Conservation (phyloP, 1,284 basidiomycete species). For the Ustilago tritici region DNA sequence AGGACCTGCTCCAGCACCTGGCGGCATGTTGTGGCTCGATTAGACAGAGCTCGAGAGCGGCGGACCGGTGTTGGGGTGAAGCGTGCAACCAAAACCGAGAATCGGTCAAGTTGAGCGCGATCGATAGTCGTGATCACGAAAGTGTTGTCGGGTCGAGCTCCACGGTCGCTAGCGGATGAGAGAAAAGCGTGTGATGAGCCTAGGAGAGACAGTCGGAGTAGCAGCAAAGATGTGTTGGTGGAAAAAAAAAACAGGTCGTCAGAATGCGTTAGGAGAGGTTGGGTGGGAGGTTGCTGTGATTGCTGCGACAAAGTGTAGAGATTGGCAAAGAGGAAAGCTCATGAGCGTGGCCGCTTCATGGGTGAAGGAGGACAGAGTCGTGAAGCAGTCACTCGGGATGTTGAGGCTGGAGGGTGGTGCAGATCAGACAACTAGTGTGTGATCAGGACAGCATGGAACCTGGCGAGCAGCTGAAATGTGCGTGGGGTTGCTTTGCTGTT, state of each 20-base stretch:
- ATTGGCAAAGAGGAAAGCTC: not conserved
- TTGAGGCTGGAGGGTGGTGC: not conserved
- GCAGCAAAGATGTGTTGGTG: not conserved
- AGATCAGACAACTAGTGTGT: not conserved
- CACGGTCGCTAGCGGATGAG: not conserved
- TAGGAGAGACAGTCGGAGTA: not conserved
- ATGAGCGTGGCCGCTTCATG: slow-evolving; percentile 6
- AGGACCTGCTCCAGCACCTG: slow-evolving; percentile 37
- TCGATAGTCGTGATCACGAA: not conserved
- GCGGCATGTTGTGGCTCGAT: slow-evolving; percentile 30
- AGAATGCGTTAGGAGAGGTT: not conserved
- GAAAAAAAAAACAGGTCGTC: not conserved
- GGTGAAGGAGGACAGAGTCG: not conserved
- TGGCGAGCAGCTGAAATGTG: not conserved
- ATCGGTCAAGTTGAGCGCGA: not conserved
- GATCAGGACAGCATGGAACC: not conserved
- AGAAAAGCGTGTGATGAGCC: not conserved
- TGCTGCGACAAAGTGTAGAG: not conserved
- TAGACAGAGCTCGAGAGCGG: not conserved
- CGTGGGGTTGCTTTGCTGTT: not conserved
- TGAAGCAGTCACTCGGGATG: not conserved
- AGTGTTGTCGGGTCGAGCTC: not conserved
- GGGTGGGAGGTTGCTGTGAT: not conserved
- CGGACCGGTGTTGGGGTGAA: not conserved
- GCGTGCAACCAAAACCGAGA: not conserved